Base-by-base conservation (phyloP, 2,329 filamentous ascomycete species). In the Cladosporium velox region DNA sequence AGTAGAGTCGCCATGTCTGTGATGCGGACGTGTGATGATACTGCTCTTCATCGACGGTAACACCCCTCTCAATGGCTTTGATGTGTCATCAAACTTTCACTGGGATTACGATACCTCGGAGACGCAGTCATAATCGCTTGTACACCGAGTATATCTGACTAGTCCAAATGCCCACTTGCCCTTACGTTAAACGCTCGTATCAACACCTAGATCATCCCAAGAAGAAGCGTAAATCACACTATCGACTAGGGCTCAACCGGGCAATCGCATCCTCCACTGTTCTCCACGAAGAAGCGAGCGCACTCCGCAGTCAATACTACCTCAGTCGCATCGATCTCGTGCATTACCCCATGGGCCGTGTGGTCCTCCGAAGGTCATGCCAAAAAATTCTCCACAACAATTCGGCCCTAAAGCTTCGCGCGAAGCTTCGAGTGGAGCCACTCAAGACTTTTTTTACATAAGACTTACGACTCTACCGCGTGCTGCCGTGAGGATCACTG, bases 341-440 rank as follows among this genome's bases (percentile, higher is more conserved):
- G 57, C 57, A 47, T 59, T 41, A 58, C 55, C 55, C 55, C 55
- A 58, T 58, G 55, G 55, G 55, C 34, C 55, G 55, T 58, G n/a
- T 21, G 11, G 55, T 35, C 24, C n/a, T 41, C 34, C 32, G 55
- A 52, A 12, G 12, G 24, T 52, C 49, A 52, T 18, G 49, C n/a
- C 24, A 30, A 30, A 52, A 28, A n/a, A n/a, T 58, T 59, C 57
- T 47, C 57, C 35, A 59, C 57, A 59, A 59, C 7, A 32, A 59
- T 32, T 47, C 57, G 38, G 57, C 21, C 57, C 38, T 35, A 44
- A 59, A 47, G 24, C 57, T 21, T 28, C 34, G 35, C 11, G 10
- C 24, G 10, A 44, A 57, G 52, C 52, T 57, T 57, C 52, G 14
- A 21, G 52, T 21, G 15, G 24, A 59, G 12, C 57, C 57, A 59